Percentiles rank a stretch among this genome's conserved stretches.
phyloP scores from a whole-genome alignment of 768 basidiomycete genomes.

The Gloeostereum incarnatum region DNA sequence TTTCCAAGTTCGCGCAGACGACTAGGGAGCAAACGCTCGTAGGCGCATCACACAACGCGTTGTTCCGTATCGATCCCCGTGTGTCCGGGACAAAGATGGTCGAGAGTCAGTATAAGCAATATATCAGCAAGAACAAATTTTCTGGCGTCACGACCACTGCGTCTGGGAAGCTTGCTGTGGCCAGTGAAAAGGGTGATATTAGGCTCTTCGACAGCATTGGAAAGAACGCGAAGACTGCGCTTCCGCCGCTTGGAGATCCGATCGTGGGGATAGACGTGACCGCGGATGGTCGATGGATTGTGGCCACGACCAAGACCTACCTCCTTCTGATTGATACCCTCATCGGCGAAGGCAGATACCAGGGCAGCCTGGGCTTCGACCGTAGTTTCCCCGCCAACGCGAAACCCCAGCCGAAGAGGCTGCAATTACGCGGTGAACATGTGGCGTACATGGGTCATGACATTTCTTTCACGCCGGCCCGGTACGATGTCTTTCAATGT shows the following conservation, averaged over 20 bases:
- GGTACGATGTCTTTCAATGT: conserved; percentile 33
- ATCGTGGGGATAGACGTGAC: conserved; percentile 94
- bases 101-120: conserved; percentile 93
- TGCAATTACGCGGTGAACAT: conserved; percentile 87
- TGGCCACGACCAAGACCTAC: conserved; percentile 93
- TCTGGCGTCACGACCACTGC: conserved; percentile 88
- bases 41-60: conserved; percentile 86
- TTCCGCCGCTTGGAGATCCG: conserved; percentile 91
- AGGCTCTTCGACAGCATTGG: conserved; percentile 92
- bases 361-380: conserved; percentile 83
- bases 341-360: conserved; percentile 84
- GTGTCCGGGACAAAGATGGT: conserved; percentile 89
- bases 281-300: conserved; percentile 87
- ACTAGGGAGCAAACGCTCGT: conserved; percentile 90
- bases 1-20: conserved; percentile 91
- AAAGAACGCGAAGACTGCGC: conserved; percentile 97
- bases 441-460: conserved; percentile 88
- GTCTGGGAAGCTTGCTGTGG: conserved; percentile 81
- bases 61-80: conserved; percentile 98
- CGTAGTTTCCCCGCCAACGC: conserved; percentile 90
- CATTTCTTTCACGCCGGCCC: conserved; percentile 88
- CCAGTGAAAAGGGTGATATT: conserved; percentile 95
- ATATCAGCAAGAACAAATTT: conserved; percentile 91
- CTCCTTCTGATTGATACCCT: conserved; percentile 90
- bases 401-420: conserved; percentile 83